Conservation (phyloP, 441 rosid species). For the Viola pubescens region DNA sequence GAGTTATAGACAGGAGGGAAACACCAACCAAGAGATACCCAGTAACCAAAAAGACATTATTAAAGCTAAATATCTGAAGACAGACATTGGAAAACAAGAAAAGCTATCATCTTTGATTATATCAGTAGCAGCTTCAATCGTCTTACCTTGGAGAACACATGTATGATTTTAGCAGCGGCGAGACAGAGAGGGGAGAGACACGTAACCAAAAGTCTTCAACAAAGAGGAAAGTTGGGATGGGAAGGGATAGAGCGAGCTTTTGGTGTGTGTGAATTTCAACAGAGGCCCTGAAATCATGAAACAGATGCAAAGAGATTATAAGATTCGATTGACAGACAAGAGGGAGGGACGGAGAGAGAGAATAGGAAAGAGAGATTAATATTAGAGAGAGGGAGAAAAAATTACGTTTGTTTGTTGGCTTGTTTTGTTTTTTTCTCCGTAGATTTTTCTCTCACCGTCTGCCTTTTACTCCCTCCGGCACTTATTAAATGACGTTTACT, state of each 20-base stretch:
- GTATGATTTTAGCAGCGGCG: slow-evolving; percentile 8
- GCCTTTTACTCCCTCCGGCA: too few relatives aligned
- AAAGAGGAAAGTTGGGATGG: not conserved
- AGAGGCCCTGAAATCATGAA: slow-evolving; percentile 14
- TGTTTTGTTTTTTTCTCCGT: too few relatives aligned
- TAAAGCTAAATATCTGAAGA: too few relatives aligned
- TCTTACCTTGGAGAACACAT: slow-evolving; percentile 12
- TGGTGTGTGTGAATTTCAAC: slow-evolving; percentile 6
- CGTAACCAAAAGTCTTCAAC: not conserved
- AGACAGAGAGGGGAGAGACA: not conserved
- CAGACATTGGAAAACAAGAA: not conserved
- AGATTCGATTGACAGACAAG: too few relatives aligned
- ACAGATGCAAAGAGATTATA: not conserved
- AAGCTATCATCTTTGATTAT: not conserved
- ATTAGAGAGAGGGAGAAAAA: not conserved
- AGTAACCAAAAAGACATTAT: too few relatives aligned
- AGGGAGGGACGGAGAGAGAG: not conserved
- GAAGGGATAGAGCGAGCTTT: not conserved
- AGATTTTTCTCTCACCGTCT: too few relatives aligned
- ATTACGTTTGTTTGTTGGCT: too few relatives aligned
- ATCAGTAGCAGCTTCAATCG: slow-evolving; percentile 2
- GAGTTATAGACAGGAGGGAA: too few relatives aligned
- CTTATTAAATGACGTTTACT: too few relatives aligned
- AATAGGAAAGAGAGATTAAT: not conserved
- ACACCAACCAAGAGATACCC: too few relatives aligned